Conservation (phyloP, 2,329 filamentous ascomycete genomes). For the Xylaria sp. region DNA sequence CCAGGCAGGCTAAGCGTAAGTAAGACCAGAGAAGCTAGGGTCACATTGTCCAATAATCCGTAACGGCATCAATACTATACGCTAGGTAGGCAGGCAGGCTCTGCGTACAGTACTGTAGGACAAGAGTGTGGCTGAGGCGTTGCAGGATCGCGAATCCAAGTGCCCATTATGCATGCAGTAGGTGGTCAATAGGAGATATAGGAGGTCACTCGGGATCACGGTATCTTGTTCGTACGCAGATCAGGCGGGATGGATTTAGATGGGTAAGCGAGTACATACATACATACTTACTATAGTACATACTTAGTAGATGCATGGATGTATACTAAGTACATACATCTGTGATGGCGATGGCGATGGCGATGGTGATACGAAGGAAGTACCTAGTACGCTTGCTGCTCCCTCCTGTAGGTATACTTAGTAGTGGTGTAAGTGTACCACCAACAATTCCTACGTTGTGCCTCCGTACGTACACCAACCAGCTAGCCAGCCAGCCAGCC, state of each 20-base stretch:
- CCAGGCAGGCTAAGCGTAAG: no score
- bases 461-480: no score
- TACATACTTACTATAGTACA: no score
- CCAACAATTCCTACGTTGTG: not conserved
- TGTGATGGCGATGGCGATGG: no score
- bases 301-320: no score
- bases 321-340: no score
- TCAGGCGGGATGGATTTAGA: not conserved
- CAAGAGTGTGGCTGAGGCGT: conserved; percentile 14
- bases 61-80: not conserved
- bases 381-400: not conserved
- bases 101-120: conserved; percentile 12
- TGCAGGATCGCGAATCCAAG: conserved; percentile 10
- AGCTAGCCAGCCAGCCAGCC: no score
- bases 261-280: not conserved
- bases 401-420: not conserved
- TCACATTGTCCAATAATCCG: not conserved
- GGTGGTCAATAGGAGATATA: no score
- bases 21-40: not conserved
- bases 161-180: not conserved
- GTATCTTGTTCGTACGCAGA: not conserved
- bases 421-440: no score
- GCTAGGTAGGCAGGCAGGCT: no score
- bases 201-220: no score
- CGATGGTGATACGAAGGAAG: no score